Conservation (phyloP, 208 protist species). For the Trypanosomatidae sp. region DNA sequence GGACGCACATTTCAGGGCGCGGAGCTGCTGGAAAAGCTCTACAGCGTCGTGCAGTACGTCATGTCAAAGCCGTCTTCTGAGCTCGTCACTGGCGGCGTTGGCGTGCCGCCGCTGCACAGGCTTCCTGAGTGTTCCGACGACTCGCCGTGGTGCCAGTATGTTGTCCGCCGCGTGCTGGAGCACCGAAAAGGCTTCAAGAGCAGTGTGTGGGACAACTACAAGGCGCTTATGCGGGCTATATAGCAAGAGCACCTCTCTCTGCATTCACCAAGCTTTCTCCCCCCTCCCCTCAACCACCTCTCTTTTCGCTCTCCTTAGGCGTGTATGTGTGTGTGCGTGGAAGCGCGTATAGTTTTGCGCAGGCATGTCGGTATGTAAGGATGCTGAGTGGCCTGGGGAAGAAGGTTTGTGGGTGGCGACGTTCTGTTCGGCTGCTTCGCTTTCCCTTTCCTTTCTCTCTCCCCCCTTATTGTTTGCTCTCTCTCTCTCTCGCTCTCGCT, state of each 20-base stretch:
- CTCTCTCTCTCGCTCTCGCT: not conserved
- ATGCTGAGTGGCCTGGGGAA: not conserved
- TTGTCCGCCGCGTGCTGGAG: conserved; percentile 51
- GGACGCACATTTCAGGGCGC: conserved; percentile 2
- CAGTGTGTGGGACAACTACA: conserved; percentile 23
- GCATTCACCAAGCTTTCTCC: not conserved
- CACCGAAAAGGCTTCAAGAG: conserved; percentile 46
- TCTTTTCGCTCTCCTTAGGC: not conserved
- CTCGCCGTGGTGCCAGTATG: conserved; percentile 70
- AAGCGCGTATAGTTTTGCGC: not conserved
- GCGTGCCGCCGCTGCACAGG: conserved; percentile 46
- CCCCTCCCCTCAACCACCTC: not conserved
- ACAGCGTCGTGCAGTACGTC: conserved; percentile 52
- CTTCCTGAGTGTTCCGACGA: conserved; percentile 46
- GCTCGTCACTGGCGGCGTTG: conserved; percentile 46
- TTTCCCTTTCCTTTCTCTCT: not conserved
- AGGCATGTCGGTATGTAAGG: not conserved
- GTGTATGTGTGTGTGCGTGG: not conserved
- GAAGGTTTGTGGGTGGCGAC: not conserved
- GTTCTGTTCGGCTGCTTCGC: not conserved
- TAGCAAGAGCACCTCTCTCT: conserved; percentile 1
- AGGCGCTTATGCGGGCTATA: conserved; percentile 4
- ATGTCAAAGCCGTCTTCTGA: conserved; percentile 48
- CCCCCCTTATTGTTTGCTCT: not conserved
- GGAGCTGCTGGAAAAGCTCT: conserved; percentile 42